phyloP scores from a whole-genome alignment of 1,139 yeast species.

The Ashbya aceris region DNA sequence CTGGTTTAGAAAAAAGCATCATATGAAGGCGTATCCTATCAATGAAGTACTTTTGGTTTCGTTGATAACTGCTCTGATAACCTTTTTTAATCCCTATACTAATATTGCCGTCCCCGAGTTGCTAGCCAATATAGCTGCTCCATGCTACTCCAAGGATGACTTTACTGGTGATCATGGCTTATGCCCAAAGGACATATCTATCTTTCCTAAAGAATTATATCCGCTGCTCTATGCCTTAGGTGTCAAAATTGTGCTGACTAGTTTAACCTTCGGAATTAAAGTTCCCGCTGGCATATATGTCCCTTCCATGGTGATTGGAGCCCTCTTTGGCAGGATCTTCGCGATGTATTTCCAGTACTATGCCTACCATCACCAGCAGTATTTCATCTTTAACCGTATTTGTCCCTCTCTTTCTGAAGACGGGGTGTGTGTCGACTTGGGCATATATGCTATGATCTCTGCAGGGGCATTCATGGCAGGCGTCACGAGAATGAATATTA shows the following conservation, averaged over 20 bases:
- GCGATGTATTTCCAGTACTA: conserved; percentile 41
- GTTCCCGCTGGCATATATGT: conserved; percentile 61
- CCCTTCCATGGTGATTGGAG: conserved; percentile 63
- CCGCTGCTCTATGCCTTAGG: conserved; percentile 38
- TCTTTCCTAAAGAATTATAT: conserved; percentile 32
- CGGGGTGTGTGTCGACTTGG: conserved; percentile 39
- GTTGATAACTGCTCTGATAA: conserved; percentile 39
- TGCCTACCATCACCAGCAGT: conserved; percentile 15
- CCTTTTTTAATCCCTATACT: conserved; percentile 47
- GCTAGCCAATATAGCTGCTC: conserved; percentile 44
- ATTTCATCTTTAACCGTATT: background rate
- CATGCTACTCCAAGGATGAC: conserved; percentile 32
- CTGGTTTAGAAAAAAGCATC: conserved; percentile 32
- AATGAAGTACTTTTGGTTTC: conserved; percentile 44
- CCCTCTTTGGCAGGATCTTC: conserved; percentile 49
- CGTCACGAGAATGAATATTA: conserved; percentile 56
- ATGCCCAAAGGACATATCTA: conserved; percentile 35
- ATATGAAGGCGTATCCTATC: conserved; percentile 36
- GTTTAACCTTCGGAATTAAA: conserved; percentile 51
- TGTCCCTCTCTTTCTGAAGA: conserved; percentile 15
- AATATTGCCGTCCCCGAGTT: conserved; percentile 47
- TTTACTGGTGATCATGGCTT: conserved; percentile 29
- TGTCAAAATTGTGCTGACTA: conserved; percentile 41
- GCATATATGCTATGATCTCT: conserved; percentile 57
- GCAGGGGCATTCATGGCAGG: conserved; percentile 68